Evolutionary conservation across 2,329 filamentous ascomycete genomes (phyloP).

Genomic region (Berkeleyomyces rouxiae): DNA sequence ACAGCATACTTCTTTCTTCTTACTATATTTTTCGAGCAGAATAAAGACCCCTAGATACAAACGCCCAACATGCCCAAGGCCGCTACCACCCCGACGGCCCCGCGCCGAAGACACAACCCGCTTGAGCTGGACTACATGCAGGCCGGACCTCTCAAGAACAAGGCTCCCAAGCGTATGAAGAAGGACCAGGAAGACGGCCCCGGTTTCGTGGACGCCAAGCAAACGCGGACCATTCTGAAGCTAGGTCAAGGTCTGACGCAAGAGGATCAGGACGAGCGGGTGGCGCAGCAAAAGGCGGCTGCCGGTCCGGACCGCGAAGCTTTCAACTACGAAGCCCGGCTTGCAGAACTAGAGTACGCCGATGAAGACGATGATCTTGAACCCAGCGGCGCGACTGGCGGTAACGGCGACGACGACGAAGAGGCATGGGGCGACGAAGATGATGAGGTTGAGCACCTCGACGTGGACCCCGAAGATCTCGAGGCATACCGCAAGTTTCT

Average conservation of each 20-base stretch:
- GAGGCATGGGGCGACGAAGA: conserved; percentile 67
- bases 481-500: conserved; percentile 87
- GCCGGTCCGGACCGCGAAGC: conserved; percentile 29
- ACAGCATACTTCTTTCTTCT: not conserved
- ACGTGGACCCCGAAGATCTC: conserved; percentile 77
- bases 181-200: conserved; percentile 42
- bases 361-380: conserved; percentile 30
- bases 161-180: conserved; percentile 43
- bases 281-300: conserved; percentile 18
- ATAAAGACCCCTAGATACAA: not conserved
- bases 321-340: conserved; percentile 67
- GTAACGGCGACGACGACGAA: conserved; percentile 26
- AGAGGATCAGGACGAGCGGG: conserved; percentile 42
- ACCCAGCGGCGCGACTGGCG: not conserved
- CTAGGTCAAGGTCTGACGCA: conserved; percentile 80
- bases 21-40: not conserved
- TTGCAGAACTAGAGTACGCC: conserved; percentile 38
- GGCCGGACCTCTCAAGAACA: conserved; percentile 51
- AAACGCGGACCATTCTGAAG: conserved; percentile 73
- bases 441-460: conserved; percentile 56
- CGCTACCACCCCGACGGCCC: conserved; percentile 38
- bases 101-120: conserved; percentile 65
- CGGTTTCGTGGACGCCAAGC: conserved; percentile 69
- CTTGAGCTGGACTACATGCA: conserved; percentile 75
- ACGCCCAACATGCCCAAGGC: conserved; percentile 59